These are phyloP conservation scores for Lichtheimia ornata DNA, from an alignment of 371 early-diverging fungal genomes.

Conservation along the genomic window DNA sequence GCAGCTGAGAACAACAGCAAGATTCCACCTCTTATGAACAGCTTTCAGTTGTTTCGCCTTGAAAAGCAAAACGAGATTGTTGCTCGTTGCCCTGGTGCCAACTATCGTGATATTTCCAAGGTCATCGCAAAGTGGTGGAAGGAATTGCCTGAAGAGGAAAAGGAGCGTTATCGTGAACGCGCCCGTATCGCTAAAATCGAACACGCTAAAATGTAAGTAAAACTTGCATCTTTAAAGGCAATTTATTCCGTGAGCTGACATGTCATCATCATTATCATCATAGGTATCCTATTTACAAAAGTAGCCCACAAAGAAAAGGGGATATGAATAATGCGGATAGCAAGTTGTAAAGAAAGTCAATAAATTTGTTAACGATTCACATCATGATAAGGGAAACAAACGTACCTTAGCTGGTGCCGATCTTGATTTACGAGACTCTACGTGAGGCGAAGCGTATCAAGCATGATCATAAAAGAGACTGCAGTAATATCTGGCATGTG, in stretches of 20 bases:
- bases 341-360: no score
- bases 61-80: slow-evolving; percentile 15
- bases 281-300: not conserved
- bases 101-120: slow-evolving; percentile 20
- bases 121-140: slow-evolving; percentile 20
- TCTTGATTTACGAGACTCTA: no score
- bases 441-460: no score
- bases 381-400: no score
- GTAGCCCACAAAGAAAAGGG: not conserved
- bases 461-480: no score
- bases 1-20: not conserved
- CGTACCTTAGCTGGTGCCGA: no score
- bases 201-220: no score
- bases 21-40: slow-evolving; percentile 19
- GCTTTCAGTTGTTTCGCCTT: slow-evolving; percentile 13
- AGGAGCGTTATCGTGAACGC: slow-evolving; percentile 51
- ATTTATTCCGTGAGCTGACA: no score
- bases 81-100: slow-evolving; percentile 9
- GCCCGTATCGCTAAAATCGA: not conserved
- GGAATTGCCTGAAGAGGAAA: slow-evolving; percentile 49
- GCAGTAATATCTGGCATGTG: no score
- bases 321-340: not conserved
- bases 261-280: no score
- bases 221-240: no score
- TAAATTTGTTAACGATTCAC: no score